phyloP scores from a whole-genome alignment of 768 basidiomycete genomes.

The Podaxis sp. region DNA sequence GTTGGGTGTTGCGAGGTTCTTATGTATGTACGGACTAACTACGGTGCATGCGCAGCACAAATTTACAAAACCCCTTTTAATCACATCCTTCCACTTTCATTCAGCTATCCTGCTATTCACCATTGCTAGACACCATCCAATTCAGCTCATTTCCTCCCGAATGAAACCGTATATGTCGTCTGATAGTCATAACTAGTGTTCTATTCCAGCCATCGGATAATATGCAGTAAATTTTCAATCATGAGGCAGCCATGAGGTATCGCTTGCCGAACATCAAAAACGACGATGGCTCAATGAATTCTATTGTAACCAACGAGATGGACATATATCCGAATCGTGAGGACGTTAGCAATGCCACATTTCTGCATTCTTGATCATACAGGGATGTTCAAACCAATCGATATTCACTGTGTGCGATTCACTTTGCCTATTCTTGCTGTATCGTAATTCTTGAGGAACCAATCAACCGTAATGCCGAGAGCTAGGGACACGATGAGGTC shows the following conservation, averaged over 20 bases:
- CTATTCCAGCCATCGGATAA: neutral
- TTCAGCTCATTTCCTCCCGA: neutral
- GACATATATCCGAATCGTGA: neutral
- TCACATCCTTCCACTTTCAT: neutral
- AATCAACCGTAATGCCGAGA: slow-evolving; percentile 70
- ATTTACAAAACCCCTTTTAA: slow-evolving; percentile 5
- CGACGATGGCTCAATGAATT: neutral
- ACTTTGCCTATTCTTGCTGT: slow-evolving; percentile 53
- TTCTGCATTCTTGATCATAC: neutral
- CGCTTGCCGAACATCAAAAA: neutral
- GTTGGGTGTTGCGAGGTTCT: neutral
- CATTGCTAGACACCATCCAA: neutral
- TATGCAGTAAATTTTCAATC: neutral
- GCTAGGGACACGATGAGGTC: slow-evolving; percentile 38
- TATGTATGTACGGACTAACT: neutral
- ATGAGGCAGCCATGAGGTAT: slow-evolving; percentile 1
- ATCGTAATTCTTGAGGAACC: slow-evolving; percentile 84
- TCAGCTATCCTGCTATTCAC: neutral
- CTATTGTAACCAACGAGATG: neutral
- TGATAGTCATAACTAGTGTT: neutral
- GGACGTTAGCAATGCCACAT: neutral
- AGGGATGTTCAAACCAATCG: neutral
- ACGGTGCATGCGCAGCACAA: neutral
- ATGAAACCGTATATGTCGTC: neutral
- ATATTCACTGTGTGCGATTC: neutral